Evolutionary conservation across 805 yeast species (phyloP), one percentile per base, ranked within the genome.

Genomic region (Pichia californica): DNA sequence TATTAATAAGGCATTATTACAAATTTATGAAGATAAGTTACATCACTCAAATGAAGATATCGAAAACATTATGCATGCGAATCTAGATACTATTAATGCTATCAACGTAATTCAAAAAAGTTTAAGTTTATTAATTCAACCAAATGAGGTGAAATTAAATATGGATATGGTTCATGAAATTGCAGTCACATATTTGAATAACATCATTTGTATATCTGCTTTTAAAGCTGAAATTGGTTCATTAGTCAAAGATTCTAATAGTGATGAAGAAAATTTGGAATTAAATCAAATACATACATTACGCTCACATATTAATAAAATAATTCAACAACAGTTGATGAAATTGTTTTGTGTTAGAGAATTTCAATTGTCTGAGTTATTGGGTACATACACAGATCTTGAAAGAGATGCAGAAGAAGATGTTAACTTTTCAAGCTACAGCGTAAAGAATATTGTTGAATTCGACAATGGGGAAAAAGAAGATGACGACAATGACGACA

Each of bases 381-480:
- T 62, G n/a, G 53, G 58, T 0, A 21, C 41, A 7, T 40, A 47
- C 1, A 53, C 66, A 3, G 64, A 69, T 11, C 55, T 79, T 41
- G 81, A 76, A 34, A 67, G 83, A 51, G 65, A 63, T 19, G 79
- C 69, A 28, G 65, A 68, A 18, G 85, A 80, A 53, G 79, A 55
- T 31, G 65, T 62, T 11, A 54, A 54, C 35, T 60, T 56, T 27
- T 50, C 46, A 11, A 46, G 38, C 9, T 57, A 52, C 30, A 36
- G 40, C 8, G 27, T 49, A 6, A 14, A 29, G 6, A 20, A 25
- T 18, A 5, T 16, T 14, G 25, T 36, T 9, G 30, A 42, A 5
- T n/a, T n/a, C n/a, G n/a, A n/a, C n/a, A 46, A 38, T n/a, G 49
- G 18, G 9, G 40, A 36, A 11, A 43, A 38, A 13, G 49, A 48